Evolutionary conservation across 2,329 filamentous ascomycete species (phyloP).

Genomic region (Eutypella sp.): DNA sequence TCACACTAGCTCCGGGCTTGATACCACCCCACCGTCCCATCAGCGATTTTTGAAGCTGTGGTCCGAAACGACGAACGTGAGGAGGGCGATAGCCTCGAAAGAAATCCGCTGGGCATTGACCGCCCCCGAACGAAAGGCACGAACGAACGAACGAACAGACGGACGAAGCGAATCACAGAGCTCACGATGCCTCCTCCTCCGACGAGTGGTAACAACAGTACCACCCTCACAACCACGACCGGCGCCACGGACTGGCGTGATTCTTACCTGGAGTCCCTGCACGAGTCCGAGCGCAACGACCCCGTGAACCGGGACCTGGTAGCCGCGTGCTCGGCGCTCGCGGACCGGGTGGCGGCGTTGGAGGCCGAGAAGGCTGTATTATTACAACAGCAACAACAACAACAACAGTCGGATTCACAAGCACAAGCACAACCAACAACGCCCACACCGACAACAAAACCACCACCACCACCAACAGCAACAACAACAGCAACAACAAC

Average conservation of each 20-base stretch:
- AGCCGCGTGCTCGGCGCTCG: conserved; percentile 54
- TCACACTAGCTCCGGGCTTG: too few relatives aligned
- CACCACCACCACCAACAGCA: conserved; percentile 21
- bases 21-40: too few relatives aligned
- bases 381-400: conserved; percentile 6
- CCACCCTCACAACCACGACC: neutral
- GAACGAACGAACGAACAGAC: too few relatives aligned
- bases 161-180: too few relatives aligned
- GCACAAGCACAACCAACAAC: conserved; percentile 10
- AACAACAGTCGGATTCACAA: conserved; percentile 1
- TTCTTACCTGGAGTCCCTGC: conserved; percentile 73
- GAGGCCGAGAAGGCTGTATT: conserved; percentile 51
- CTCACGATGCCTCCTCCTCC: neutral
- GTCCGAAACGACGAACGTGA: too few relatives aligned
- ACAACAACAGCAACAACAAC: conserved; percentile 16
- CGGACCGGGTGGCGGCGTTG: conserved; percentile 58
- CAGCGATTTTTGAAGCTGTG: too few relatives aligned
- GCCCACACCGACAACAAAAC: conserved; percentile 17
- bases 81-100: too few relatives aligned
- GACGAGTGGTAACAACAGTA: too few relatives aligned
- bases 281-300: conserved; percentile 64
- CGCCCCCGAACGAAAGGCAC: too few relatives aligned
- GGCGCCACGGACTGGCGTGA: conserved; percentile 62
- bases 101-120: too few relatives aligned
- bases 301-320: conserved; percentile 62